These are phyloP conservation scores for Bruguiera sexangula DNA, from an alignment of 345 rosid genomes.

Conservation along the genomic window DNA sequence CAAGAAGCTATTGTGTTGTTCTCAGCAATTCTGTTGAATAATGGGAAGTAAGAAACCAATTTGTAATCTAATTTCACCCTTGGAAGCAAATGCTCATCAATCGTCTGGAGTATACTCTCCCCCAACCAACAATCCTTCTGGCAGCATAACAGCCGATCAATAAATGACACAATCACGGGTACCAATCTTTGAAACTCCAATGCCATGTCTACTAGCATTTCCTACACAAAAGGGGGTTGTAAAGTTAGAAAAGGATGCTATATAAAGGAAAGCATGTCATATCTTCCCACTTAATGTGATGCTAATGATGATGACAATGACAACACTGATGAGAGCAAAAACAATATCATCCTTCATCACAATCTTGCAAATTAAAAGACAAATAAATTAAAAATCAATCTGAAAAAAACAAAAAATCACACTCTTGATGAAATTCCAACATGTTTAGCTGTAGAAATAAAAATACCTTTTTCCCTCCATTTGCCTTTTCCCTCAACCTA, in stretches of 20 bases:
- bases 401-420: too few species aligned
- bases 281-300: neutral
- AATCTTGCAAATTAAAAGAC: too few species aligned
- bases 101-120: conserved; percentile 70
- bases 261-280: neutral
- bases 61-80: conserved; percentile 51
- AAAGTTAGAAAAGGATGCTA: neutral
- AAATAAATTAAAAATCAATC: too few species aligned
- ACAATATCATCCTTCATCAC: too few species aligned
- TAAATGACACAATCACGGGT: conserved; percentile 63
- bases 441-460: too few species aligned
- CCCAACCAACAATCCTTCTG: conserved; percentile 74
- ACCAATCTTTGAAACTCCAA: conserved; percentile 62
- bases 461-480: too few species aligned
- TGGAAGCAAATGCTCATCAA: conserved; percentile 66
- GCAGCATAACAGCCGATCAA: conserved; percentile 68
- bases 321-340: too few species aligned
- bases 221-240: conserved; percentile 42
- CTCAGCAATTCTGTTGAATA: conserved; percentile 72
- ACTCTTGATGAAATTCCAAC: too few species aligned
- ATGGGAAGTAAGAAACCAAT: conserved; percentile 66
- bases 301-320: too few species aligned
- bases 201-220: conserved; percentile 71
- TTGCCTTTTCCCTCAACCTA: too few species aligned
- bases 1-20: conserved; percentile 71